phyloP scores from a whole-genome alignment of 768 basidiomycete genomes.

The Mrakia hoshinonis region DNA sequence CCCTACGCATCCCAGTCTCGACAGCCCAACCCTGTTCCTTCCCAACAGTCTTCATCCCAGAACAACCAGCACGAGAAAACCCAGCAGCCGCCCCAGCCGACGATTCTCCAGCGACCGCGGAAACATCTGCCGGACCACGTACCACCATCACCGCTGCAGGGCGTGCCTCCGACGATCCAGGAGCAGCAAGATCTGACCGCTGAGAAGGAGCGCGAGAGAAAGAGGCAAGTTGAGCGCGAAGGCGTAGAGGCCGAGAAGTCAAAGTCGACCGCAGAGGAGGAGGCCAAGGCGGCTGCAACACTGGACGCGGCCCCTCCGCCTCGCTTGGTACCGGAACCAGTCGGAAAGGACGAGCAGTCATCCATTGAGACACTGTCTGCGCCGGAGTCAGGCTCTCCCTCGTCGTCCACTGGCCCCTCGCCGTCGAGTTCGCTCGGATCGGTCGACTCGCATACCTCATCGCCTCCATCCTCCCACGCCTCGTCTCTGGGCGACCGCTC shows the following conservation, averaged over 20 bases:
- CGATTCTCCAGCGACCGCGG: constrained; percentile 13
- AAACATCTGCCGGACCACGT: constrained; percentile 17
- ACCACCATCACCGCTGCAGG: constrained; percentile 11
- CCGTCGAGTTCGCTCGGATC: background rate
- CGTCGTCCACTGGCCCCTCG: background rate
- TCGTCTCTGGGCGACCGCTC: background rate
- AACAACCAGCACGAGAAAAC: constrained; percentile 4
- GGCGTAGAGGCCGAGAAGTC: background rate
- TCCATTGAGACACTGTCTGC: background rate
- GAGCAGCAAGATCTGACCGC: constrained; percentile 10
- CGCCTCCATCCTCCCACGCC: background rate
- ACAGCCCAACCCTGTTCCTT: constrained; percentile 4
- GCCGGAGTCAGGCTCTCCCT: background rate
- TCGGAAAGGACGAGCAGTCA: background rate
- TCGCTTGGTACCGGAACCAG: background rate
- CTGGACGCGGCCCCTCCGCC: background rate
- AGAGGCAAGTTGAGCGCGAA: constrained; percentile 1
- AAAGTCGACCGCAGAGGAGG: background rate
- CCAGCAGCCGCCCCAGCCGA: background rate
- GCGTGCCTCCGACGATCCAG: constrained; percentile 21
- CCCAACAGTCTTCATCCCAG: constrained; percentile 1
- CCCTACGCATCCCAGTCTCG: background rate
- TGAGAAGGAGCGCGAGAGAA: background rate
- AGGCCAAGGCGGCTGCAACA: background rate
- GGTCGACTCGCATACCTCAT: background rate